These are phyloP conservation scores for Elsinoe arachidis DNA, from an alignment of 2,329 filamentous ascomycete genomes.

Conservation along the genomic window DNA sequence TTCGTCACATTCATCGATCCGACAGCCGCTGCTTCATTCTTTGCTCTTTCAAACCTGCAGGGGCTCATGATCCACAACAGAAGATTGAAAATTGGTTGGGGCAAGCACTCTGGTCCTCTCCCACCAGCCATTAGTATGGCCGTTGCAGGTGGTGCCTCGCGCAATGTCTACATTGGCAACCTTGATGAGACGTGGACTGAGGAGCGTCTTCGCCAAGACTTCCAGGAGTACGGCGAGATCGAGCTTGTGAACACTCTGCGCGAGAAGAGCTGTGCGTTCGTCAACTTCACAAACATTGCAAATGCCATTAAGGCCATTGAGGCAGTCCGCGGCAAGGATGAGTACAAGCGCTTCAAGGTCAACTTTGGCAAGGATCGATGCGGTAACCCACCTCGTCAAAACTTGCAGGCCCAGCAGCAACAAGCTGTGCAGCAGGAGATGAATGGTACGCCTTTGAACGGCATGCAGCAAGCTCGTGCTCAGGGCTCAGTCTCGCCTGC, in stretches of 20 bases:
- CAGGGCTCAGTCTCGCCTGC: constrained; percentile 55
- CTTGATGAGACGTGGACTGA: constrained; percentile 96
- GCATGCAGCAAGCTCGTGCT: constrained; percentile 46
- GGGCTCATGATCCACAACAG: constrained; percentile 99
- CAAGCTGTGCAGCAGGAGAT: constrained; percentile 55
- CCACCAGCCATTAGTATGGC: constrained; percentile 92
- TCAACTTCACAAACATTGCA: constrained; percentile 99
- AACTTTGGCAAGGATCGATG: constrained; percentile 99
- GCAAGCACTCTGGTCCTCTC: constrained; percentile 94
- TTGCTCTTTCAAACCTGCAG: constrained; percentile 92
- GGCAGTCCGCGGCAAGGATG: constrained; percentile 84
- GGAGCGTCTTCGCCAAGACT: constrained; percentile 90
- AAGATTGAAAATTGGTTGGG: constrained; percentile 96
- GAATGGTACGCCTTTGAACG: constrained; percentile 53
- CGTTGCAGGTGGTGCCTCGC: constrained; percentile 92
- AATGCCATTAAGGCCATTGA: constrained; percentile 99
- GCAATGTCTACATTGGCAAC: constrained; percentile 97
- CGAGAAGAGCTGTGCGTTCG: constrained; percentile 98
- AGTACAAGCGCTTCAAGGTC: constrained; percentile 98
- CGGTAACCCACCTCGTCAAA: constrained; percentile 88
- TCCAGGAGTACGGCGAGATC: constrained; percentile 95
- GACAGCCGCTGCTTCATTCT: constrained; percentile 94
- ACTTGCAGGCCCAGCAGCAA: constrained; percentile 53
- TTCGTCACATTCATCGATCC: constrained; percentile 99
- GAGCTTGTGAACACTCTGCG: constrained; percentile 93